Evolutionary conservation across 192 early-diverging fungal genomes (phyloP).

Genomic region (Linnemannia zychae): DNA sequence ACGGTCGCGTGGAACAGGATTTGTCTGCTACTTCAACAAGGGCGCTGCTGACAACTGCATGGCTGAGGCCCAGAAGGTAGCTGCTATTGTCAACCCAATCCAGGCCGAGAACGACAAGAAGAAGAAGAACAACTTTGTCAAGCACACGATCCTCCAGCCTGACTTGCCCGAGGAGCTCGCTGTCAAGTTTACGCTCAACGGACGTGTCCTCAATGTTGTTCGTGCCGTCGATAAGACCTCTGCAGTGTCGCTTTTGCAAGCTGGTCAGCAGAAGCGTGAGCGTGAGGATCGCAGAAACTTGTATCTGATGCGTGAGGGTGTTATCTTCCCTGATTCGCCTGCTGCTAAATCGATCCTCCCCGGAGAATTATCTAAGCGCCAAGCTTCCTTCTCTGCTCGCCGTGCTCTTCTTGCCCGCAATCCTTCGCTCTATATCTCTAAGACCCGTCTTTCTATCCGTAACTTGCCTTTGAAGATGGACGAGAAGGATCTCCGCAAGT

Average conservation of each 20-base stretch:
- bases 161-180: conserved; percentile 67
- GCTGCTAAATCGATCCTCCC: conserved; percentile 78
- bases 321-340: conserved; percentile 88
- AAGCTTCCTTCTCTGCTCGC: conserved; percentile 83
- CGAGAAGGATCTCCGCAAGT: conserved; percentile 75
- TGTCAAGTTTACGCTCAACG: conserved; percentile 78
- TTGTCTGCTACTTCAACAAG: conserved; percentile 86
- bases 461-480: conserved; percentile 83
- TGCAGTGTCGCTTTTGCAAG: conserved; percentile 74
- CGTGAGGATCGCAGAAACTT: conserved; percentile 87
- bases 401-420: conserved; percentile 87
- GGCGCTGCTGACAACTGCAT: conserved; percentile 84
- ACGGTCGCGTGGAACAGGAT: conserved; percentile 93
- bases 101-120: conserved; percentile 60
- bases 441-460: conserved; percentile 90
- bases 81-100: conserved; percentile 50
- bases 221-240: conserved; percentile 82
- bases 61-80: conserved; percentile 75
- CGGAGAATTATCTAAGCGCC: conserved; percentile 86
- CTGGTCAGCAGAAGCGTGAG: conserved; percentile 68
- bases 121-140: conserved; percentile 67
- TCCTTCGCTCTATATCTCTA: conserved; percentile 91
- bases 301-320: conserved; percentile 90
- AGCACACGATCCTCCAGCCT: conserved; percentile 73
- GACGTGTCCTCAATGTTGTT: conserved; percentile 85